Base-by-base conservation (phyloP, 78 protist species). In the Dictyostelium capitatum region DNA sequence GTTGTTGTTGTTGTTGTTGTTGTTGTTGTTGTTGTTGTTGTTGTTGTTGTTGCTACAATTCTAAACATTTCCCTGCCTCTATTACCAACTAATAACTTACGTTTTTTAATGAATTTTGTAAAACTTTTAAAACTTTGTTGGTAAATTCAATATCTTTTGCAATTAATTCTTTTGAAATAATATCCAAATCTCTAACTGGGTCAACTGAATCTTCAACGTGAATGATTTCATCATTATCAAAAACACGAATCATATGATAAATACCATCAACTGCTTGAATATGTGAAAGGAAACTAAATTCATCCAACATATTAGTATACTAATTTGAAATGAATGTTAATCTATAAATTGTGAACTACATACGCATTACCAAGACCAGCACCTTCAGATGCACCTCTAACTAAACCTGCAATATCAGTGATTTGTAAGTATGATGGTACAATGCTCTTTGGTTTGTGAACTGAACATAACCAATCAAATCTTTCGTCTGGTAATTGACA, bases 401-500 rank as follows among this genome's bases (percentile, higher is more conserved):
- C 97, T 17, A 99, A 95, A n/a, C 99, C 99, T 11, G 99, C 99
- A 83, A 99, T 98, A 80, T 99, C 99, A 10, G 96, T 80, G 79
- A 97, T 80, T 69, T 65, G 28, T 10, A 99, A 94, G 56, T 50
- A 92, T n/a, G 99, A 99, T 2, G 98, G 98, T 23, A 98, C 98
- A 23, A n/a, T 47, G 37, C 85, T 70, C 15, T 79, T 53, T n/a
- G 99, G 99, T 92, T 98, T 90, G 74, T 3, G 56, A 50, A 37
- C 17, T 48, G 89, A 91, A 83, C 78, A 64, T 57, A 99, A 98
- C 91, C 83, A 82, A 57, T 98, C 98, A 90, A 95, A 99, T 6
- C 99, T 79, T 78, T 85, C 96, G 70, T 99, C 99, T 14, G 99
- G 99, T 12, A 98, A 98, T 32, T 94, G 65, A 25, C 95, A 95